Percentiles rank a stretch among this genome's conserved stretches.
phyloP scores from a whole-genome alignment of 148 eudicot genomes.

The Fagopyrum tataricum region DNA sequence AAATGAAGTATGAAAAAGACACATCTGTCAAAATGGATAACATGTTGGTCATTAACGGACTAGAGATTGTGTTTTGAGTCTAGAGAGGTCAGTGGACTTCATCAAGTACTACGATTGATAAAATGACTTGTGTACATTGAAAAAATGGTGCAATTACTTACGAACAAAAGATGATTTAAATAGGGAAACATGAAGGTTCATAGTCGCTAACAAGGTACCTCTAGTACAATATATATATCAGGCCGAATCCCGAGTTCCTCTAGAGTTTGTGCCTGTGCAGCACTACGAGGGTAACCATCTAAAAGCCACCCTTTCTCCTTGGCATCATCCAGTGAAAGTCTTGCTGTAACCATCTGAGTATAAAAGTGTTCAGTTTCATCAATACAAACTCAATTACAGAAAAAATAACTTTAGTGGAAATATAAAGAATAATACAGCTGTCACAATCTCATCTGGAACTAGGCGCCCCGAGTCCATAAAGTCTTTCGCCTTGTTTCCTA shows the following conservation, averaged over 20 bases:
- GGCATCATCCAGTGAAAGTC: conserved; percentile 69
- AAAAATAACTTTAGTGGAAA: not conserved
- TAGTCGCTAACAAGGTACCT: conserved; percentile 33
- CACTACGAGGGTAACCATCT: conserved; percentile 90
- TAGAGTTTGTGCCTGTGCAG: conserved; percentile 77
- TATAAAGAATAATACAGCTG: conserved; percentile 47
- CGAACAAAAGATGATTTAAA: too few species aligned
- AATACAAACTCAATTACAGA: not conserved
- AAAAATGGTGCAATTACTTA: too few species aligned
- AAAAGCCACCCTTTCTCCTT: conserved; percentile 94
- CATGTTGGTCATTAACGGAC: too few species aligned
- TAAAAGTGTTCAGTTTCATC: conserved; percentile 11
- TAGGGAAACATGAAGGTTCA: too few species aligned
- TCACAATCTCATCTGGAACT: conserved; percentile 93
- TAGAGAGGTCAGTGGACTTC: too few species aligned
- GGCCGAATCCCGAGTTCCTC: conserved; percentile 72
- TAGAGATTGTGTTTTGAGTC: too few species aligned
- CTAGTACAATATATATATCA: conserved; percentile 68
- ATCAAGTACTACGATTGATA: too few species aligned
- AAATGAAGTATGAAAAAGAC: not conserved
- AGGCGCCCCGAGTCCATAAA: conserved; percentile 74
- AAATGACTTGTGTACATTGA: too few species aligned
- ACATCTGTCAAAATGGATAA: too few species aligned
- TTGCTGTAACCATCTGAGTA: conserved; percentile 69
- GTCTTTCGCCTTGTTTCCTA: conserved; percentile 88